Base-by-base conservation (phyloP, 1,284 basidiomycete genomes). In the Irpex sp. region DNA sequence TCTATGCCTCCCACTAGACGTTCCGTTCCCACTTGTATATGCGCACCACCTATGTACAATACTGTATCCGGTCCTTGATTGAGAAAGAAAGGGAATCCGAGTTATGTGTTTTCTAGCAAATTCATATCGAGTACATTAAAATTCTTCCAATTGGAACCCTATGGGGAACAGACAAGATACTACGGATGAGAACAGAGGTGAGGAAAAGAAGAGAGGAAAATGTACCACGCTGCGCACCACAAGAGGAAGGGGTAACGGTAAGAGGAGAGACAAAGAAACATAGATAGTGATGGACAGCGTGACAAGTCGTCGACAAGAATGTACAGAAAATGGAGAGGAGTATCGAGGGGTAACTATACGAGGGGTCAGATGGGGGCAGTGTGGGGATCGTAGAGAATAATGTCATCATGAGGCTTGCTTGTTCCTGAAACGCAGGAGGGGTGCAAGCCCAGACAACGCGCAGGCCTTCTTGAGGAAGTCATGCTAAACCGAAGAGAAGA, bases 391-490 rank as follows among this genome's bases (percentile, higher is more conserved):
- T n/a, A 48, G 37, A 36, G 18, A 35, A 18, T 10, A 39, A 49
- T 21, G 18, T 12, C 10, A 49, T 63, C 64, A 75, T 69, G 73
- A 70, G 39, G 69, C 67, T 64, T 75, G 73, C 67, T 75, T 76
- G 58, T 70, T 73, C 68, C 70, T 71, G 71, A 95, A 90, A 61
- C 90, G 82, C 63, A 97, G 75, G 63, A 97, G 77, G 1, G 93
- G 91, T 3, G 94, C 92, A 53, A 97, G 82, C 4, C 91, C 90
- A 1, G 90, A 86, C 16, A 88, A 74, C 4, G 86, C 82, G 73
- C 94, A 97, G 1, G 93, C 83, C 77, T 94, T 96, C 77, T 84
- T 84, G 76, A 97, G 74, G 78, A 97, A 97, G 16, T 94, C 93
- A 72, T 97, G 94, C 93, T 95, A 68, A n/a, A 35, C 6, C 12